Evolutionary conservation across 2,329 filamentous ascomycete genomes (phyloP), one percentile per base, ranked within the genome.

Genomic region (Colletotrichum chlorophyti): DNA sequence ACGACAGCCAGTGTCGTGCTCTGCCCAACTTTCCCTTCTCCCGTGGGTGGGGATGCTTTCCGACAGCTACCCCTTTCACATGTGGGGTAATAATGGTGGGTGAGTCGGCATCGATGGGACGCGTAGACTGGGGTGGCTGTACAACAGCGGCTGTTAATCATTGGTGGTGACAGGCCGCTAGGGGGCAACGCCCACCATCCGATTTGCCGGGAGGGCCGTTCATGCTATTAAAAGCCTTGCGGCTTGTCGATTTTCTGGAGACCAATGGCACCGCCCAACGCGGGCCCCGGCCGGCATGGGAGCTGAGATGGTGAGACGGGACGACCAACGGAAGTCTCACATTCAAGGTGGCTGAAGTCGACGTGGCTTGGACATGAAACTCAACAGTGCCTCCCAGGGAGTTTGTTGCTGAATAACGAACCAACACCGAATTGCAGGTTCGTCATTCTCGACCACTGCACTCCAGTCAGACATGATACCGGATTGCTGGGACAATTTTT

Each of bases 191-290:
- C 43, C 55, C 37, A 45, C 37, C 51, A 50, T 55, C 55, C 51
- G 55, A 55, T 45, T 29, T 55, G 43, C 55, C 55, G 51, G 51
- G 55, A 51, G 34, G 31, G 55, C 55, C 55, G 55, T 54, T 23
- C 31, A 37, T 53, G 51, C 51, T 53, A 48, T 48, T 31, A 48
- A 53, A 53, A 53, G 51, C 51, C 42, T 32, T 40, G 51, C 19
- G 32, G 26, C 51, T 34, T 27, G 37, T 32, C 24, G 34, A 17
- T n/a, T 26, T 14, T 6, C 10, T 10, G 19, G 19, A n/a, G 23
- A 32, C 55, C 37, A 49, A 55, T 50, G 24, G 43, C 24, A 43
- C 10, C 17, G 17, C 42, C 34, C 34, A 26, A 5, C 35, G 17
- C n/a, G 35, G 26, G 37, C 26, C 17, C 24, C 19, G n/a, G 26